A percentile compares a stretch with the other conserved stretches of the same genome.
phyloP scores from a whole-genome alignment of 192 early-diverging fungal genomes.

The Globomyces pollinis-pini region DNA sequence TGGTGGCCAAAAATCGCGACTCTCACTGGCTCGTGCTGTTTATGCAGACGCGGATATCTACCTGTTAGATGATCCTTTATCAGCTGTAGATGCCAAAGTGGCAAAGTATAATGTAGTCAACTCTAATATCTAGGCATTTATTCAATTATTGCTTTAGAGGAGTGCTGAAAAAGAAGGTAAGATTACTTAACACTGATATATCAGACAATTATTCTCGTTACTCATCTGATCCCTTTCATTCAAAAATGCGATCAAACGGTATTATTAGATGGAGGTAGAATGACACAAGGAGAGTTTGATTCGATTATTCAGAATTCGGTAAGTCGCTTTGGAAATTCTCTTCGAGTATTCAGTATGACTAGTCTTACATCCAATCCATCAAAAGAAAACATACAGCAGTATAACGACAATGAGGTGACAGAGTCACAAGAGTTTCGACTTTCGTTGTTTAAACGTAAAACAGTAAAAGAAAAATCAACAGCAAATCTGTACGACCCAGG shows the following conservation, averaged over 20 bases:
- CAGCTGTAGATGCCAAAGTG: slow-evolving; percentile 40
- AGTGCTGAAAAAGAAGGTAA: slow-evolving; percentile 23
- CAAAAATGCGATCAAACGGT: slow-evolving; percentile 26
- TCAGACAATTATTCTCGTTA: slow-evolving; percentile 28
- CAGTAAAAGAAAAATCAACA: background rate
- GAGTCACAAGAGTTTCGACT: background rate
- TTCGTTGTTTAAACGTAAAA: background rate
- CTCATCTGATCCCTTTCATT: slow-evolving; percentile 42
- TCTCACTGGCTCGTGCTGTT: slow-evolving; percentile 38
- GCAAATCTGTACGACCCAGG: background rate
- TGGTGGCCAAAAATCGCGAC: slow-evolving; percentile 41
- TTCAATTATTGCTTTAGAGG: slow-evolving; percentile 36
- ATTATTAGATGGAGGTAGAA: slow-evolving; percentile 30
- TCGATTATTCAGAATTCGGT: slow-evolving; percentile 14
- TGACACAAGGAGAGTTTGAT: slow-evolving; percentile 8
- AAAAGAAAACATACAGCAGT: no score
- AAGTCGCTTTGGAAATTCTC: slow-evolving; percentile 16
- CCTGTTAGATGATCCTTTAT: slow-evolving; percentile 42
- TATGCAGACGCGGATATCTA: slow-evolving; percentile 36
- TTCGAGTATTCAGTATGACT: no score
- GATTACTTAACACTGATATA: background rate
- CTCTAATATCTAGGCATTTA: no score
- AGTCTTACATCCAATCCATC: no score
- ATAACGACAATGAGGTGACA: background rate
- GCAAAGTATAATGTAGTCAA: no score